Conservation (phyloP, 768 basidiomycete genomes). For the Boletus bicolor region DNA sequence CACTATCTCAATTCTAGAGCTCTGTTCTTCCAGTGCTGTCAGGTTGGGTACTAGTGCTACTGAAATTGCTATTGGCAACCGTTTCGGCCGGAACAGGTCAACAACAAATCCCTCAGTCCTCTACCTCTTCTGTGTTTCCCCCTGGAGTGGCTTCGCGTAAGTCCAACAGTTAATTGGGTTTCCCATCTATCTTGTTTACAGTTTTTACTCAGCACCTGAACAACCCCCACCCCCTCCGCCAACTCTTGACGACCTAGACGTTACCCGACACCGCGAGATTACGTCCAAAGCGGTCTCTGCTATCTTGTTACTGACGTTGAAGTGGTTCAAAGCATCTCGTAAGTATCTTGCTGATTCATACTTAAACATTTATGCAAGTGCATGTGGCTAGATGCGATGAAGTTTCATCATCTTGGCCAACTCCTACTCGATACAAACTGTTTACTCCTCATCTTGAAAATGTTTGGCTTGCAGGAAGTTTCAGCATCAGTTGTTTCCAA, state of each 20-base stretch:
- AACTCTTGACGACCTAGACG: constrained; percentile 88
- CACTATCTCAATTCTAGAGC: constrained; percentile 47
- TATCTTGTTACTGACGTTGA: constrained; percentile 82
- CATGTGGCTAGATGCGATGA: constrained; percentile 80
- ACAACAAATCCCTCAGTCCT: constrained; percentile 58
- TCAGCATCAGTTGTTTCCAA: constrained; percentile 79
- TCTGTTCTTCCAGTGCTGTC: constrained; percentile 80
- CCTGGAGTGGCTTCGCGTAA: constrained; percentile 66
- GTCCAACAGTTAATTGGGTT: constrained; percentile 14
- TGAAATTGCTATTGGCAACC: constrained; percentile 90
- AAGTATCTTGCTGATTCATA: constrained; percentile 32
- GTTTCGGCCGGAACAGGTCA: constrained; percentile 73
- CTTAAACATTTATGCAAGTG: background rate
- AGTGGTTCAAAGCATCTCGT: constrained; percentile 99
- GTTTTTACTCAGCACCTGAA: constrained; percentile 47
- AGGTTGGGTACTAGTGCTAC: constrained; percentile 87
- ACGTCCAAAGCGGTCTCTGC: constrained; percentile 97
- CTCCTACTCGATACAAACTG: constrained; percentile 94
- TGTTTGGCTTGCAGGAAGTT: constrained; percentile 97
- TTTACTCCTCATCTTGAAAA: constrained; percentile 88
- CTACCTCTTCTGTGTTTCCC: constrained; percentile 69
- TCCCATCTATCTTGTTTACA: background rate
- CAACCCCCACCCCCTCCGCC: constrained; percentile 63
- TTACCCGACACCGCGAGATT: constrained; percentile 93
- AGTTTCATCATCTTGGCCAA: constrained; percentile 97